These are phyloP conservation scores for Colletotrichum sansevieriae DNA, from an alignment of 2,329 filamentous ascomycete species.

Conservation along the genomic window DNA sequence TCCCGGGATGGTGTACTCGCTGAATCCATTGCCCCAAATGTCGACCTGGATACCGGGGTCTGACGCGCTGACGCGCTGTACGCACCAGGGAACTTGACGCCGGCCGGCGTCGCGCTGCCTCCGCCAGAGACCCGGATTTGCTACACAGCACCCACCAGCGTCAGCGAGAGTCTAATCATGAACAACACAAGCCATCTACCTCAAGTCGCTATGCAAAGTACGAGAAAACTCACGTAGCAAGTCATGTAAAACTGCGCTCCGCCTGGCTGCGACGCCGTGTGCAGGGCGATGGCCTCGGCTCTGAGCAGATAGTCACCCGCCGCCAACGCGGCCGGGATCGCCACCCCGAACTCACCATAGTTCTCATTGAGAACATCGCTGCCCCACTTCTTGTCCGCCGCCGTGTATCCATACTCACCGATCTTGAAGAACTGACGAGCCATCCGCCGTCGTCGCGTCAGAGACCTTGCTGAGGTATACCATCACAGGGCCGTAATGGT, in stretches of 20 bases:
- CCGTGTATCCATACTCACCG: slow-evolving; percentile 53
- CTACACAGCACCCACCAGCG: not conserved
- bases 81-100: slow-evolving; percentile 38
- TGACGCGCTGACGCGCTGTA: slow-evolving; percentile 44
- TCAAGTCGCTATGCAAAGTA: too few relatives aligned
- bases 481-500: slow-evolving; percentile 63
- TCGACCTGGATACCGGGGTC: slow-evolving; percentile 62
- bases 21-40: slow-evolving; percentile 50
- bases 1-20: slow-evolving; percentile 34
- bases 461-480: slow-evolving; percentile 62
- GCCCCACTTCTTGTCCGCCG: slow-evolving; percentile 14
- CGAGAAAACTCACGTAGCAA: slow-evolving; percentile 43
- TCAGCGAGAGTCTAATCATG: not conserved
- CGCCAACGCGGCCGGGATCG: slow-evolving; percentile 55
- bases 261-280: slow-evolving; percentile 50
- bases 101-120: slow-evolving; percentile 43
- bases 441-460: slow-evolving; percentile 58
- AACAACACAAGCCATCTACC: not conserved
- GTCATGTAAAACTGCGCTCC: slow-evolving; percentile 41
- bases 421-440: slow-evolving; percentile 65
- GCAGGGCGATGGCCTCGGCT: slow-evolving; percentile 60
- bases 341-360: slow-evolving; percentile 11
- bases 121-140: slow-evolving; percentile 46
- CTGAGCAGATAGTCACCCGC: slow-evolving; percentile 59
- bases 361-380: slow-evolving; percentile 30